A percentile compares a stretch with the other conserved stretches of the same genome.
Evolutionary conservation across 2,329 filamentous ascomycete genomes (phyloP).

Genomic region (Botryotinia narcissicola): DNA sequence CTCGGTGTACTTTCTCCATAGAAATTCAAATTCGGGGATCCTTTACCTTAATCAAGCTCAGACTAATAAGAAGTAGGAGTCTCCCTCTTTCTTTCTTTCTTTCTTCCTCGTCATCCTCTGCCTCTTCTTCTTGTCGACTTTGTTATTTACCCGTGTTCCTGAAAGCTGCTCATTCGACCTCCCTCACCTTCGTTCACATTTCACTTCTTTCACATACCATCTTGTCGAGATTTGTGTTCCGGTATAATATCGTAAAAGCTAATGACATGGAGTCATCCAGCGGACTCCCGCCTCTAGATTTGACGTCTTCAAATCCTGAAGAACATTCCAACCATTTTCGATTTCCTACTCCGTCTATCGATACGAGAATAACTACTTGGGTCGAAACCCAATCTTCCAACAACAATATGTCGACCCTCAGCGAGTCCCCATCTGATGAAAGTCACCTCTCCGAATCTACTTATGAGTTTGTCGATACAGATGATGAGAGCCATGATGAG

Average conservation of each 20-base stretch:
- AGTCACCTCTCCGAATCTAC: slow-evolving; percentile 36
- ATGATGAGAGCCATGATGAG: slow-evolving; percentile 38
- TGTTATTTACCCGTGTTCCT: neutral
- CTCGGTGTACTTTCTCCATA: slow-evolving; percentile 12
- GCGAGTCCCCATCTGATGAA: slow-evolving; percentile 35
- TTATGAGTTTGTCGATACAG: slow-evolving; percentile 40
- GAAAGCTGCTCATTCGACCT: slow-evolving; percentile 6
- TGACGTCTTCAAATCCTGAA: slow-evolving; percentile 20
- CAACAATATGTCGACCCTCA: slow-evolving; percentile 35
- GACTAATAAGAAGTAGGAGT: neutral
- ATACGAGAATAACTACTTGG: slow-evolving; percentile 35
- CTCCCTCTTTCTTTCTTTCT: neutral
- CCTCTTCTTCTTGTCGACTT: neutral
- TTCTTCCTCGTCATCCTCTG: neutral
- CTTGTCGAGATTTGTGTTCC: neutral
- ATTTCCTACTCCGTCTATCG: slow-evolving; percentile 33
- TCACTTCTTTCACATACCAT: neutral
- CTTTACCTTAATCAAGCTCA: slow-evolving; percentile 2
- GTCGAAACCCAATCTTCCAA: slow-evolving; percentile 31
- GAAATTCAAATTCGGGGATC: neutral
- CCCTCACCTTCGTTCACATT: slow-evolving; percentile 2
- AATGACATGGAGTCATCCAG: slow-evolving; percentile 37
- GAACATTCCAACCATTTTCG: slow-evolving; percentile 28
- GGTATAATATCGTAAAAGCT: slow-evolving; percentile 30
- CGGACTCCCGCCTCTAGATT: slow-evolving; percentile 25